Evolutionary conservation across 768 basidiomycete species (phyloP), one percentile per base, ranked within the genome.

Genomic region (Leccinum disarticulatum): DNA sequence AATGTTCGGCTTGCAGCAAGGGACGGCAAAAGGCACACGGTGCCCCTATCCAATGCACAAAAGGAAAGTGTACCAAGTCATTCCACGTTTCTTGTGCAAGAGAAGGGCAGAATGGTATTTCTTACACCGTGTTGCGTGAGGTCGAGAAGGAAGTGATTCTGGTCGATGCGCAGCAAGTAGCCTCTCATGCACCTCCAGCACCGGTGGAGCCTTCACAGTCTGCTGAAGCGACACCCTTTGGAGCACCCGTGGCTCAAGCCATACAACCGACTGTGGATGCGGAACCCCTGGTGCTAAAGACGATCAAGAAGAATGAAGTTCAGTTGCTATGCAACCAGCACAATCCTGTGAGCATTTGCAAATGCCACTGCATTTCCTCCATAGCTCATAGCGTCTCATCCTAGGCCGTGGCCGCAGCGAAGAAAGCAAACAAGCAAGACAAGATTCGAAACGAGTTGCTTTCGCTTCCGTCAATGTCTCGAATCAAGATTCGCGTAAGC

Each of bases 1-100:
- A 96, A 89, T 99, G 96, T 72, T 82, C 87, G 7, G 83, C 87
- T 0, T 98, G 95, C 70, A 79, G 81, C n/a, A 92, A 87, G 71
- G 81, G 76, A 47, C 80, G 81, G 35, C 73, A 78, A 11, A 91
- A 87, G 67, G 77, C 76, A 0, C 92, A 91, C 61, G 92, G 89
- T 17, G 91, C 89, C 1, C 89, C 88, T 27, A 87, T 97, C 27
- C 95, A 98, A 69, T 98, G 95, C 70, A 91, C 92, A 15, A 93
- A 91, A 73, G 95, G 94, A 49, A 96, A 95, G 76, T 98, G 95
- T 66, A 81, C 91, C 11, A 91, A 90, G 70, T 91, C 95, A 0
- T 97, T 93, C 76, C 96, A 98, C 68, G 89, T 97, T 30, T 88
- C 87, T 3, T 99, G 97, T 72, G 96, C 97, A 0, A 77, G 80